phyloP scores from a whole-genome alignment of 1,284 basidiomycete genomes.

The Pseudozyma flocculosa region DNA sequence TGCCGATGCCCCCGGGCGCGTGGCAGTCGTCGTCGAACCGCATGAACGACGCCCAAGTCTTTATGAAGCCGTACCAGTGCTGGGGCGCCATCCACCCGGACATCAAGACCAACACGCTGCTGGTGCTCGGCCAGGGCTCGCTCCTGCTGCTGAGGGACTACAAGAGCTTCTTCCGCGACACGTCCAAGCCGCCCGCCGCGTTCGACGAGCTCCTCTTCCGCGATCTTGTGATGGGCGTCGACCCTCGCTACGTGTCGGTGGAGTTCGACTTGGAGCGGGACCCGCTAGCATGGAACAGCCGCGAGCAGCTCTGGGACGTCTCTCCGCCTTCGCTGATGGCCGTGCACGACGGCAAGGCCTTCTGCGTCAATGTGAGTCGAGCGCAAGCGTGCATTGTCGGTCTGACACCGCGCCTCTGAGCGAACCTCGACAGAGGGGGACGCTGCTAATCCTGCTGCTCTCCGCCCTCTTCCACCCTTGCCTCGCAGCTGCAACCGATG shows the following conservation, averaged over 20 bases:
- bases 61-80: conserved; percentile 26
- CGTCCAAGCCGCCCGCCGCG: conserved; percentile 8
- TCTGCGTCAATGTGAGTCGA: conserved; percentile 18
- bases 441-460: neutral
- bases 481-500: neutral
- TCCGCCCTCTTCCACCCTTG: neutral
- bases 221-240: conserved; percentile 8
- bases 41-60: conserved; percentile 25
- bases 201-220: conserved; percentile 30
- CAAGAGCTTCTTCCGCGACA: conserved; percentile 22
- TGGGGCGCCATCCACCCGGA: conserved; percentile 50
- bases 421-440: no score
- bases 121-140: conserved; percentile 38
- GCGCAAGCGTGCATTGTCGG: neutral
- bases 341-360: conserved; percentile 29
- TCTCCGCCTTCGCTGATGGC: conserved; percentile 23
- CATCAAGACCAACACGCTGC: conserved; percentile 37
- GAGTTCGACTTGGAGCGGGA: neutral
- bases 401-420: no score
- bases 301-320: conserved; percentile 15
- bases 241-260: neutral
- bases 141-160: conserved; percentile 43
- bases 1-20: conserved; percentile 5
- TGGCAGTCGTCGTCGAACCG: conserved; percentile 25
- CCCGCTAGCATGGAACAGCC: conserved; percentile 12